Evolutionary conservation across 2,329 filamentous ascomycete genomes (phyloP).

Genomic region (Fusarium equiseti): DNA sequence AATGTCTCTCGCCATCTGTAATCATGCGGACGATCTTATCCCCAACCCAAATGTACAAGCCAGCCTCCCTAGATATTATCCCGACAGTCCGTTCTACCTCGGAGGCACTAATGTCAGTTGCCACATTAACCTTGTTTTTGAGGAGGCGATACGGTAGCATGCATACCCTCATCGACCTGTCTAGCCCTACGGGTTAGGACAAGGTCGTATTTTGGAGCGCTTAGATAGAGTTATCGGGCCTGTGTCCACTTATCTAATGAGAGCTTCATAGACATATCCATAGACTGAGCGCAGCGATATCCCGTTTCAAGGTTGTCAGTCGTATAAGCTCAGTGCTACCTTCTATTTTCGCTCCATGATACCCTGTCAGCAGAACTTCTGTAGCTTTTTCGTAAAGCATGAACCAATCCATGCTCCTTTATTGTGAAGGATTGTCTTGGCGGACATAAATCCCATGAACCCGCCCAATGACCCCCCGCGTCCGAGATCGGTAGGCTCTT

Average conservation of each 20-base stretch:
- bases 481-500: not conserved
- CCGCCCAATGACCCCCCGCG: fast-evolving
- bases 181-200: not conserved
- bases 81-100: not conserved
- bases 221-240: constrained; percentile 5
- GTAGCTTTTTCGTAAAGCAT: not conserved
- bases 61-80: not conserved
- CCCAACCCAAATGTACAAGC: no score
- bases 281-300: not conserved
- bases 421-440: not conserved
- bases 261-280: no score
- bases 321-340: not conserved
- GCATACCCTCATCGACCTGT: not conserved
- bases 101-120: fast-evolving
- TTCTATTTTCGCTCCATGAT: not conserved
- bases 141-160: not conserved
- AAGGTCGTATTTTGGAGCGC: not conserved
- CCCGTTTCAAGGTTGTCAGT: not conserved
- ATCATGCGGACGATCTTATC: no score
- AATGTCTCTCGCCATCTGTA: no score
- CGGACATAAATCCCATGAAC: not conserved
- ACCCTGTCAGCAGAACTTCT: constrained; percentile 6
- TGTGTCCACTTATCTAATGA: not conserved
- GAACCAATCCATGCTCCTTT: not conserved
- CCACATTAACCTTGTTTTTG: not conserved